Evolutionary conservation across 352 stramenopile species (phyloP), one percentile per base, ranked within the genome.

Genomic region (Phytophthora uliginosa): DNA sequence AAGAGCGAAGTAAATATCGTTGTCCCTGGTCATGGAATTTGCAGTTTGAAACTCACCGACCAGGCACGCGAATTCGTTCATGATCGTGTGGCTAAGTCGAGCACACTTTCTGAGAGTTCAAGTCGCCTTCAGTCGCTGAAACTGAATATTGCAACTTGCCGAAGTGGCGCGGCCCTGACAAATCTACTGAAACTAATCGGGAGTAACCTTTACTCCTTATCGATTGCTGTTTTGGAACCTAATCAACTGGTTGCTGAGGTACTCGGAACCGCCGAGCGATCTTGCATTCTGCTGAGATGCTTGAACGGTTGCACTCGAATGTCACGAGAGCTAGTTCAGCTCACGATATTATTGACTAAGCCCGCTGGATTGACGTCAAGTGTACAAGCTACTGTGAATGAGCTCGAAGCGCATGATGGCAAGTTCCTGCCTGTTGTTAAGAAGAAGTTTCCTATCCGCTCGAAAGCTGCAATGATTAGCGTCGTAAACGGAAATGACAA

Each of bases 401-500:
- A 34, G 13, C 20, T 66, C 1, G 34, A 52, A 17, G 33, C 38
- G 10, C 34, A 59, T 47, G 22, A 66, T n/a, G 60, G 33, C 4
- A n/a, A 53, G 12, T 38, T 59, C n/a, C 3, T 66, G 6, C 20
- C 47, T 17, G 7, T 66, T 50, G 60, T 31, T 4, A 52, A 59
- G 22, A 18, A 59, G 12, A 66, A 66, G 34, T 51, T 59, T 51
- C 60, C 60, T 26, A 15, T 58, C 22, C 3, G 7, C 18, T 66
- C 48, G 7, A 66, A 66, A 34, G 47, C 34, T 26, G 59, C 50
- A 15, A 3, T 66, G 20, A 9, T 59, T 9, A 66, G 59, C 24
- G 31, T 40, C 17, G 20, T 66, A 13, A 52, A 50, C 22, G 59
- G n/a, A 26, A 18, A 13, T 40, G 22, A 8, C n/a, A 36, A 6